Evolutionary conservation across 495 filamentous ascomycete genomes (phyloP).

Genomic region (Penicillium turbatum): DNA sequence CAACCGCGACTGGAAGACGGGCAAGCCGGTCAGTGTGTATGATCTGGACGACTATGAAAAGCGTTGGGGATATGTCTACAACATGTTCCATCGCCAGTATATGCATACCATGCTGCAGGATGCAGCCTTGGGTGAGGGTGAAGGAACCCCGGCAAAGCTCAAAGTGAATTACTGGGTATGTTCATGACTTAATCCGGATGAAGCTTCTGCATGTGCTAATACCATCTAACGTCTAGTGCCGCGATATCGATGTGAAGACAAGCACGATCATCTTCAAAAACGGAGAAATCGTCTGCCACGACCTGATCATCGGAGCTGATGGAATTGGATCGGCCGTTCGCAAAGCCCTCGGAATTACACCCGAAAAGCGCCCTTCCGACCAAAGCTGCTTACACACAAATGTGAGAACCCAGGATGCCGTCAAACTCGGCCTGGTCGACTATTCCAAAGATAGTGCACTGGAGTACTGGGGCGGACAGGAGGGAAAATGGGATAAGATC

Average conservation of each 20-base stretch:
- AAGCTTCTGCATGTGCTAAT: background rate
- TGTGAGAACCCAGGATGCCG: slow-evolving; percentile 40
- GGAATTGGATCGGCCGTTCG: slow-evolving; percentile 45
- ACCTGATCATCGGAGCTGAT: slow-evolving; percentile 43
- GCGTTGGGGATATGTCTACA: slow-evolving; percentile 46
- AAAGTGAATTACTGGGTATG: slow-evolving; percentile 41
- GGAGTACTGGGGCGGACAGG: slow-evolving; percentile 49
- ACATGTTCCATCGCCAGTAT: slow-evolving; percentile 54
- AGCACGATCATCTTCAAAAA: slow-evolving; percentile 39
- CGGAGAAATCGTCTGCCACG: slow-evolving; percentile 28
- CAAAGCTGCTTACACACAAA: slow-evolving; percentile 46
- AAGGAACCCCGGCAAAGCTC: slow-evolving; percentile 40
- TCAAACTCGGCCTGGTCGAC: slow-evolving; percentile 38
- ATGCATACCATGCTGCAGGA: slow-evolving; percentile 54
- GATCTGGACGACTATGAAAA: slow-evolving; percentile 42
- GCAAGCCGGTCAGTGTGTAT: slow-evolving; percentile 43
- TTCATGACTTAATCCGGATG: background rate
- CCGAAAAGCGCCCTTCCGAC: slow-evolving; percentile 42
- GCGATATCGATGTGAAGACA: slow-evolving; percentile 33
- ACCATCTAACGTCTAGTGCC: slow-evolving; percentile 19
- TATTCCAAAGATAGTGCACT: slow-evolving; percentile 42
- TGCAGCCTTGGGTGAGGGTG: slow-evolving; percentile 39
- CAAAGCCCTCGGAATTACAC: slow-evolving; percentile 38
- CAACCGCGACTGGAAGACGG: slow-evolving; percentile 48
- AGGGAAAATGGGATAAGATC: slow-evolving; percentile 48